Evolutionary conservation across 345 rosid species (phyloP), one percentile per base, ranked within the genome.

Genomic region (Eutrema yunnanense): DNA sequence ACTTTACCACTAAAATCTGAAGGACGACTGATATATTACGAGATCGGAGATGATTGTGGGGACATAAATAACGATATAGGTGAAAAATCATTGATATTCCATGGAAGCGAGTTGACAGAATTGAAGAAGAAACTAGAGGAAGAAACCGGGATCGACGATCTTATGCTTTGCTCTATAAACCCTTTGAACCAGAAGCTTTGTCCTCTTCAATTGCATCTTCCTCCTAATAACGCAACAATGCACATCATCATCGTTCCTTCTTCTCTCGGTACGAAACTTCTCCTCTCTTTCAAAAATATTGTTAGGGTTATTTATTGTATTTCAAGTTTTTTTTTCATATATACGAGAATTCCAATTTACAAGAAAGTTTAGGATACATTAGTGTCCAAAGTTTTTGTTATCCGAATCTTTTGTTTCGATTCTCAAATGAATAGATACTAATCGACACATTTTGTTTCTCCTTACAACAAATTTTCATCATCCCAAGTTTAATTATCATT

Each of bases 121-220:
- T 62, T 94, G 81, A 86, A 80, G 69, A 76, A 80, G 67, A 82
- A 30, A 65, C 54, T 91, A 72, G 82, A 81, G 80, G 87, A 88
- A 62, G 86, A 82, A 54, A 85, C 93, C 0, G 88, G 89, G 2
- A 64, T 84, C 2, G 44, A 84, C 52, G 87, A 89, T 38, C 65
- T 89, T 19, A 42, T 59, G 8, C 77, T 91, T 51, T 94, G 93
- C 75, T 81, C 86, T 37, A 81, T 81, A 0, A 90, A 81, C 59
- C 94, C 94, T 42, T 79, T 87, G 80, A 87, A 86, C 69, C 89
- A 84, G 14, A 81, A 86, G 81, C 96, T 89, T 54, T 82, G 83
- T 76, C 96, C 95, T 6, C 93, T 91, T 70, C 86, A 86, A 13
- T 80, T 94, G 73, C 95, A 89, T 71, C 96, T 94, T 74, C 98